A percentile compares a stretch with the other conserved stretches of the same genome.
These are phyloP conservation scores for Aspergillus biplanus DNA, from an alignment of 495 filamentous ascomycete genomes.

Conservation along the genomic window DNA sequence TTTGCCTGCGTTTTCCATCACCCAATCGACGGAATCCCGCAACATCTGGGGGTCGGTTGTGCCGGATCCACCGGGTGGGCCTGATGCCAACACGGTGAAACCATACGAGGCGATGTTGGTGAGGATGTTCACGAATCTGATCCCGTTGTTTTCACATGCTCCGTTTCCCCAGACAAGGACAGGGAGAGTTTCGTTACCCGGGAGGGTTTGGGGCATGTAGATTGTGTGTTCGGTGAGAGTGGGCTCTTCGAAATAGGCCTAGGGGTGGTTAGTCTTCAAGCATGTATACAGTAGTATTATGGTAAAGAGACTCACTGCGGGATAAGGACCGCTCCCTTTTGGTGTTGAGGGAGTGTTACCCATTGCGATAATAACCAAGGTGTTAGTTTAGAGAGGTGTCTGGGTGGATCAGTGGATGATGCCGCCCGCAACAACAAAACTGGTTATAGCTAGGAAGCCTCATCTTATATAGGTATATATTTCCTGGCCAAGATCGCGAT, in stretches of 20 bases:
- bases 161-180: constrained; percentile 16
- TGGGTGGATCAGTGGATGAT: too few species aligned
- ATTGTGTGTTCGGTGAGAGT: constrained; percentile 11
- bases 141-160: constrained; percentile 13
- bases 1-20: neutral
- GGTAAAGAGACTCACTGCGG: too few species aligned
- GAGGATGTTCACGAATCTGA: constrained; percentile 10
- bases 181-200: neutral
- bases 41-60: neutral
- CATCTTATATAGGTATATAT: too few species aligned
- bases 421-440: too few species aligned
- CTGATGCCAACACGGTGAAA: constrained; percentile 11
- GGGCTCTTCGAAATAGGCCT: constrained; percentile 1
- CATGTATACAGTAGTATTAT: too few species aligned
- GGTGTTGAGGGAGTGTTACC: too few species aligned
- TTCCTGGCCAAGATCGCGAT: too few species aligned
- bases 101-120: constrained; percentile 18
- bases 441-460: too few species aligned
- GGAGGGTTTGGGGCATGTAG: constrained; percentile 9
- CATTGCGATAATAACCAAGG: too few species aligned
- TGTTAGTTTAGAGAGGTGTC: too few species aligned
- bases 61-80: constrained; percentile 5
- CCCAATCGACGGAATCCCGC: constrained; percentile 9
- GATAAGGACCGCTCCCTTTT: too few species aligned
- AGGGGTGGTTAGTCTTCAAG: too few species aligned